Evolutionary conservation across 2,329 filamentous ascomycete genomes (phyloP).

Genomic region (Teratosphaeriaceae sp.): DNA sequence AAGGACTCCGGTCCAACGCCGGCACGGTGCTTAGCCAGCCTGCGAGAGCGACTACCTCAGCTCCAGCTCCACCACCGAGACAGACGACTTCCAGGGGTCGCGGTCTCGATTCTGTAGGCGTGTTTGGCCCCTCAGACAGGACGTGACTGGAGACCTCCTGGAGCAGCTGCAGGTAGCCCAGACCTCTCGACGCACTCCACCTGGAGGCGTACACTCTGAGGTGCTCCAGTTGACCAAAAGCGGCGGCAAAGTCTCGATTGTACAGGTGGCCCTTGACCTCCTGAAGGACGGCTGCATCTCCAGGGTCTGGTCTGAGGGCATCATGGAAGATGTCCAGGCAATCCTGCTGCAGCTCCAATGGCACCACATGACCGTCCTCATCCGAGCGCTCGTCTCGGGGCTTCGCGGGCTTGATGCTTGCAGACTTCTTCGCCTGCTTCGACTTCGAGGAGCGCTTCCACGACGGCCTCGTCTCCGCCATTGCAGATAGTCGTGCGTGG

Average conservation of each 20-base stretch:
- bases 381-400: background rate
- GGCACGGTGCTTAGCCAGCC: constrained; percentile 36
- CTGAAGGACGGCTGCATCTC: constrained; percentile 53
- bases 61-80: constrained; percentile 59
- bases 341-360: constrained; percentile 52
- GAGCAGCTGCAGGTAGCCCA: constrained; percentile 69
- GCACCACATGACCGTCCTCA: background rate
- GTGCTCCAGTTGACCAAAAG: constrained; percentile 66
- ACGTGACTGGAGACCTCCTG: constrained; percentile 23
- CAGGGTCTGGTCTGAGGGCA: constrained; percentile 38
- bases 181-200: constrained; percentile 81
- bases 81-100: constrained; percentile 38
- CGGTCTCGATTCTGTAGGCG: background rate
- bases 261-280: constrained; percentile 81
- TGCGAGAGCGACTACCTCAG: constrained; percentile 59
- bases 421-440: background rate
- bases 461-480: background rate
- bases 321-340: constrained; percentile 67
- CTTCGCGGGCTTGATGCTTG: background rate
- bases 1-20: too few relatives aligned
- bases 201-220: constrained; percentile 78
- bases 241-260: constrained; percentile 72
- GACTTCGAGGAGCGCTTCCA: background rate
- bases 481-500: too few relatives aligned
- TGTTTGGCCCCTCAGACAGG: background rate